phyloP scores from a whole-genome alignment of 2,329 filamentous ascomycete genomes.

The Lasiodiplodia sp. region DNA sequence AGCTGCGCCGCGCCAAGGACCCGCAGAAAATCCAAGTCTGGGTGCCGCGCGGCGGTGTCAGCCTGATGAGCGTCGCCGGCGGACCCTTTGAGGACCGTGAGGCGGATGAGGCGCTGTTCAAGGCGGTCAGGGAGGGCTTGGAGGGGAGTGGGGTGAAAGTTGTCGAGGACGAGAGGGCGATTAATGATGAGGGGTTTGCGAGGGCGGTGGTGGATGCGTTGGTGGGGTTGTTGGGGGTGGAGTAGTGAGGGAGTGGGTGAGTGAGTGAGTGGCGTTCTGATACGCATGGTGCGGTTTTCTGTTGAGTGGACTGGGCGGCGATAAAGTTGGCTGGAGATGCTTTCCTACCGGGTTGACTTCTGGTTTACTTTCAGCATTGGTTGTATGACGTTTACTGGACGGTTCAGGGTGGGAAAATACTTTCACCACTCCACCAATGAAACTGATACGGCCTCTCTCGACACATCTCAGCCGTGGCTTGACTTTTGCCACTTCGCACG shows the following conservation, averaged over 20 bases:
- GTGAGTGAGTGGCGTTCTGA: background rate
- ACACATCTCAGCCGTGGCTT: too few species aligned
- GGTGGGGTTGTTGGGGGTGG: constrained; percentile 39
- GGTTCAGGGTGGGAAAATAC: too few species aligned
- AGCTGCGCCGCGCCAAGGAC: constrained; percentile 54
- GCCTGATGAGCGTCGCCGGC: constrained; percentile 62
- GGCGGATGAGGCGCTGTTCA: constrained; percentile 57
- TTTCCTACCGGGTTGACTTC: too few species aligned
- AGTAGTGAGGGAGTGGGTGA: too few species aligned
- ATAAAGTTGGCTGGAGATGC: too few species aligned
- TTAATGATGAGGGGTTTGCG: constrained; percentile 65
- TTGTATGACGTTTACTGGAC: too few species aligned
- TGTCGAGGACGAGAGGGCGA: constrained; percentile 56
- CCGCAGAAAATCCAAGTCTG: constrained; percentile 61
- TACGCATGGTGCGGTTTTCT: background rate
- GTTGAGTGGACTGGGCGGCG: background rate
- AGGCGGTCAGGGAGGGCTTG: constrained; percentile 58
- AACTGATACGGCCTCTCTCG: too few species aligned
- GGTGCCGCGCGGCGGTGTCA: constrained; percentile 67
- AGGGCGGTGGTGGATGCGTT: constrained; percentile 55
- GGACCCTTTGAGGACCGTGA: constrained; percentile 61
- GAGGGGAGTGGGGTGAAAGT: constrained; percentile 58
- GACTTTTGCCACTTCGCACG: too few species aligned
- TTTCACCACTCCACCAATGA: too few species aligned
- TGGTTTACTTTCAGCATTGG: too few species aligned